Conservation (phyloP, 139 green algal species). For the Tetradesmus obliquus region DNA sequence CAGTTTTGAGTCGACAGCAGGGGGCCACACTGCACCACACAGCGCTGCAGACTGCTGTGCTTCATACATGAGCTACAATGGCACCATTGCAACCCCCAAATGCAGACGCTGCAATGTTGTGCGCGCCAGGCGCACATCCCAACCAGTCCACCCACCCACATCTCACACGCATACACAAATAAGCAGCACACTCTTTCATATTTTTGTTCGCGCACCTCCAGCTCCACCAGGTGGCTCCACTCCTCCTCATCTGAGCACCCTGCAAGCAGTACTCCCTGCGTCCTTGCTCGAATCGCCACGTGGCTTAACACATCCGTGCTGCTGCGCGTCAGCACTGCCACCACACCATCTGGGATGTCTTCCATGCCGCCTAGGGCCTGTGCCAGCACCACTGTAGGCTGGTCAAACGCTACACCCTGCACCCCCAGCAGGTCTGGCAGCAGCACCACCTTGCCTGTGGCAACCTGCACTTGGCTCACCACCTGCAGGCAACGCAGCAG, state of each 20-base stretch:
- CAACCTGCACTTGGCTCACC: conserved; percentile 63
- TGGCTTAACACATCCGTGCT: conserved; percentile 89
- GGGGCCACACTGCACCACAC: no score
- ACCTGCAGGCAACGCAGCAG: conserved; percentile 56
- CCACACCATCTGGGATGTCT: conserved; percentile 87
- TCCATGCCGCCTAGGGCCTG: conserved; percentile 84
- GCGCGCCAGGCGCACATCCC: no score
- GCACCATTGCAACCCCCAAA: no score
- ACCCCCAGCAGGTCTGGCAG: conserved; percentile 69
- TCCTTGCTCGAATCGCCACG: conserved; percentile 90
- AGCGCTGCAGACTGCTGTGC: no score
- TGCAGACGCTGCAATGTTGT: no score
- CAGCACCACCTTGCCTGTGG: conserved; percentile 52
- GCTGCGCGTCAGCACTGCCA: conserved; percentile 79
- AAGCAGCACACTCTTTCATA: neutral
- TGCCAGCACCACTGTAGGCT: conserved; percentile 68
- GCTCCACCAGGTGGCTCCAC: conserved; percentile 53
- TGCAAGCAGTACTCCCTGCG: conserved; percentile 82
- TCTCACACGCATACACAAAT: no score
- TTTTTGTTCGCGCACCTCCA: conserved; percentile 13
- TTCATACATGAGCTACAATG: no score
- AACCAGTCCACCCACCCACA: neutral
- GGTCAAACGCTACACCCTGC: conserved; percentile 66
- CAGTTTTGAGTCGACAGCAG: neutral
- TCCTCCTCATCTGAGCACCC: conserved; percentile 77